Evolutionary conservation across 768 basidiomycete genomes (phyloP), one percentile per base, ranked within the genome.

Genomic region (Sporobolomyces pararoseus): DNA sequence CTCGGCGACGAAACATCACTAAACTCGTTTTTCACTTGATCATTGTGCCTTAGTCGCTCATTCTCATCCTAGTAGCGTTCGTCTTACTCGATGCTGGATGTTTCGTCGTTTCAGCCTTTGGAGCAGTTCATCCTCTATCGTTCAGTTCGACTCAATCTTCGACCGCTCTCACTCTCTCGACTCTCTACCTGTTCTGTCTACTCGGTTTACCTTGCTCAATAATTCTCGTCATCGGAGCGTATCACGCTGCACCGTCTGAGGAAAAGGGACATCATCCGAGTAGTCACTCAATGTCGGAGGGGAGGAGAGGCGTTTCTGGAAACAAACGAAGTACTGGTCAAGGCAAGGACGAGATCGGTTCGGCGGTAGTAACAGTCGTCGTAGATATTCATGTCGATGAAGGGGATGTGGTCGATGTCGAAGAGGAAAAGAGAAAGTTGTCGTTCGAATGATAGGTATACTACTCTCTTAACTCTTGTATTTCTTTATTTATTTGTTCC

Each of bases 141-240:
- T 37, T 58, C n/a, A 39, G 10, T n/a, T n/a, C 10, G 19, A 37
- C 58, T 6, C 19, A 3, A 2, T 12, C 47, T 4, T 35, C 44
- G 42, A 47, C 58, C 5, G 42, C 44, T 13, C 27, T 60, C 25
- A 31, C 44, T 4, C 7, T 60, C 58, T 39, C 27, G 3, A n/a
- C 44, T 13, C 44, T 60, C 58, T 60, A 47, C 44, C 42, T 60
- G 27, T 60, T 46, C 29, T 39, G 42, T 13, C 3, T 31, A 5
- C 25, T 60, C 39, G 58, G 58, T 19, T 29, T 60, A 12, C 44
- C 58, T 42, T 60, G 58, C 58, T 5, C 58, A 10, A 31, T 46
- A 29, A 12, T 60, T 14, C 58, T 60, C 25, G 44, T 60, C 6
- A 14, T 14, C 42, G 58, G 58, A 4, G 58, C 58, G 44, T 44